Conservation (phyloP, 208 protist genomes). For the Acanthamoeba triangularis region DNA sequence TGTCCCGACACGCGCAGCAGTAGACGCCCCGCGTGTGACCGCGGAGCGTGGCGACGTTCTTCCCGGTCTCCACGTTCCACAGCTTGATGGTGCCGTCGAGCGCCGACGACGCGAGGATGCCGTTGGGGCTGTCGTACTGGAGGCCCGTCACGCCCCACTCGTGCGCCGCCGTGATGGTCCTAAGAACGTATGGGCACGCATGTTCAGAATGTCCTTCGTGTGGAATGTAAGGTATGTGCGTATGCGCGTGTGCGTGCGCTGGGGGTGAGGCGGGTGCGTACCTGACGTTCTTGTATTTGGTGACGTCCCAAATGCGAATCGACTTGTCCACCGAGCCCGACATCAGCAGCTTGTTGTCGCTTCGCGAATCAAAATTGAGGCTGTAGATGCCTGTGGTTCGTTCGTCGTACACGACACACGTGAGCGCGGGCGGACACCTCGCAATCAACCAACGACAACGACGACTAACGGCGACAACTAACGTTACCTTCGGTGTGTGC, state of each 20-base stretch:
- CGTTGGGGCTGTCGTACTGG: conserved; percentile 40
- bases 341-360: conserved; percentile 66
- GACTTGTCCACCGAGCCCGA: conserved; percentile 59
- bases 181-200: neutral
- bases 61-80: conserved; percentile 66
- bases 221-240: no score
- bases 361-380: conserved; percentile 63
- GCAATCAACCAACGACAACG: neutral
- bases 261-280: neutral
- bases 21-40: conserved; percentile 68
- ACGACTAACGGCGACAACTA: no score
- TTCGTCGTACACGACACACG: neutral
- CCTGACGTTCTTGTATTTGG: conserved; percentile 62
- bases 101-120: conserved; percentile 2
- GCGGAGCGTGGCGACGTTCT: neutral
- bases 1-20: conserved; percentile 51
- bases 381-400: conserved; percentile 1
- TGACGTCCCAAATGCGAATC: conserved; percentile 65
- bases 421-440: neutral
- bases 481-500: conserved; percentile 39
- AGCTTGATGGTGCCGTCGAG: conserved; percentile 65
- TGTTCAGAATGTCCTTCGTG: no score
- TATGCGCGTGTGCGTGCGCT: neutral
- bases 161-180: conserved; percentile 45
- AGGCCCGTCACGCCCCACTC: conserved; percentile 65